Base-by-base conservation (phyloP, 1,139 yeast genomes). In the Nakaseomyces uthaithaninus region DNA sequence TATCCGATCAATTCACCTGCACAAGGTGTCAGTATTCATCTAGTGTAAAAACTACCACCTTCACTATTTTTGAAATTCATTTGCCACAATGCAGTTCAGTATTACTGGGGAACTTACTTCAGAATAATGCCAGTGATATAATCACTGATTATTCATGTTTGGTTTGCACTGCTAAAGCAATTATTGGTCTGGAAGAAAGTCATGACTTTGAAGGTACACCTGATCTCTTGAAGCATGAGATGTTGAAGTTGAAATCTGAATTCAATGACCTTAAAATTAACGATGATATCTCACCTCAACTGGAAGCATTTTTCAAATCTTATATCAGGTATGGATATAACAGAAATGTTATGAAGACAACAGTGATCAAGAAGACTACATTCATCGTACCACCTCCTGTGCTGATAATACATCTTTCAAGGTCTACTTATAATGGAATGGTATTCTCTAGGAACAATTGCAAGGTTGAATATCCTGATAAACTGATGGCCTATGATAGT, bases 121-220 rank as follows among this genome's bases (percentile, higher is more conserved):
- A 66, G 26, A 71, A 72, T n/a, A 72, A 72, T 50, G 77, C 77
- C 47, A 67, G 74, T 2, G 96, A 87, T 54, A 66, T 75, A 1
- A 85, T 87, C 34, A 81, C 76, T 37, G 95, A 81, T 19, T 87
- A 85, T 53, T 83, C 86, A 15, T 87, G 96, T 55, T 57, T 80
- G 31, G 68, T 72, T 44, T 87, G 96, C 58, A 71, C 83, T 41
- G 59, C 82, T 16, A 57, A 56, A 23, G 69, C 67, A 15, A 75
- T 81, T 20, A 50, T 77, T 44, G 53, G 51, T 38, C 43, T 57
- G 40, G 54, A 55, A 41, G 45, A 46, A 40, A 46, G 42, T 17
- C 36, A 46, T 19, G 43, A 26, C 16, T 40, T 37, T 23, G 37
- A 33, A 10, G 37, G 38, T 14, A 46, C 45, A 17, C 36, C 44